Conservation (phyloP, 108 stramenopile genomes). For the Halocafeteria seosinensis region DNA sequence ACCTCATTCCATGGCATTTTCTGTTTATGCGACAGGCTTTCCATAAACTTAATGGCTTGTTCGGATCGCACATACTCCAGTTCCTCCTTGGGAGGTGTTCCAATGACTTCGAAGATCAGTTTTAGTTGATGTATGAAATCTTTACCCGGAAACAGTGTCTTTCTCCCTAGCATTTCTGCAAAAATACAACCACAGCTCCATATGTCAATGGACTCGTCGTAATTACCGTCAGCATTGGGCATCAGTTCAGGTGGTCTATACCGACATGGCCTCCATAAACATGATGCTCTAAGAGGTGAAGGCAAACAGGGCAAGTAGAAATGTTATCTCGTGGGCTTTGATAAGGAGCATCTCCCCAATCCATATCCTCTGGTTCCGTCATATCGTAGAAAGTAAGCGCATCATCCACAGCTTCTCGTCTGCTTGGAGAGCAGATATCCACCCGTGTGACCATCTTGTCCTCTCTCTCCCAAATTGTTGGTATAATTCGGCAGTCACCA, state of each 20-base stretch:
- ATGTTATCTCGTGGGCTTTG: too few species aligned
- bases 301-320: too few species aligned
- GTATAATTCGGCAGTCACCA: too few species aligned
- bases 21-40: constrained; percentile 12
- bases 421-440: too few species aligned
- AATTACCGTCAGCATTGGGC: constrained; percentile 39
- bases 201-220: constrained; percentile 45
- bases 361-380: too few species aligned
- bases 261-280: too few species aligned
- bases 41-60: constrained; percentile 35
- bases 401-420: too few species aligned
- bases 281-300: too few species aligned
- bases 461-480: too few species aligned
- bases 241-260: constrained; percentile 49
- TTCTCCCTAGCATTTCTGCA: constrained; percentile 38
- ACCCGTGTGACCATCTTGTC: too few species aligned
- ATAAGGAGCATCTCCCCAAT: too few species aligned
- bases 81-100: constrained; percentile 18
- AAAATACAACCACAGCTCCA: constrained; percentile 52
- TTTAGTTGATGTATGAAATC: constrained; percentile 49
- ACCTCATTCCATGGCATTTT: constrained; percentile 14
- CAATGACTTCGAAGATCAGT: constrained; percentile 48
- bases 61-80: constrained; percentile 5
- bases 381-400: too few species aligned
- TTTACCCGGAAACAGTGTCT: constrained; percentile 46